Conservation (phyloP, 495 filamentous ascomycete genomes). For the Penicillium lagena region DNA sequence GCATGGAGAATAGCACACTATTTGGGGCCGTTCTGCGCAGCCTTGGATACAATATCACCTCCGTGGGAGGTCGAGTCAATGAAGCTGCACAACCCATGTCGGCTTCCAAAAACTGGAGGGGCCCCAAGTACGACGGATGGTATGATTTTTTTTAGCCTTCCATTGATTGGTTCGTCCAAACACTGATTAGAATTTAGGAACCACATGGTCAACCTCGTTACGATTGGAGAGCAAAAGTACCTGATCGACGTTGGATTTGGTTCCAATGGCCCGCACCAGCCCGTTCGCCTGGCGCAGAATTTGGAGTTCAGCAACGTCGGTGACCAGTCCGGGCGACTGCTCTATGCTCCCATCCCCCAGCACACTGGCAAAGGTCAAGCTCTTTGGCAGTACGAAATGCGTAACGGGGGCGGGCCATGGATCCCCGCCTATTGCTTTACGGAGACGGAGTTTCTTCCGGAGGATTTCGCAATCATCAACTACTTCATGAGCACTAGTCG, state of each 20-base stretch:
- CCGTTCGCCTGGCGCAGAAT: slow-evolving; percentile 37
- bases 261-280: slow-evolving; percentile 42
- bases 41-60: slow-evolving; percentile 49
- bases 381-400: slow-evolving; percentile 50
- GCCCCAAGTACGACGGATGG: slow-evolving; percentile 14
- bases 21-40: slow-evolving; percentile 54
- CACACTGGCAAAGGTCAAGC: slow-evolving; percentile 14
- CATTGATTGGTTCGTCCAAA: neutral
- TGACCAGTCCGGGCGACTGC: slow-evolving; percentile 35
- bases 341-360: slow-evolving; percentile 17
- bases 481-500: slow-evolving; percentile 29
- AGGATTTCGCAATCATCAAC: slow-evolving; percentile 54
- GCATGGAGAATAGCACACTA: slow-evolving; percentile 63
- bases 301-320: slow-evolving; percentile 30
- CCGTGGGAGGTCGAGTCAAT: slow-evolving; percentile 19
- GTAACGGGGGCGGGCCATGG: slow-evolving; percentile 37
- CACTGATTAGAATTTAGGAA: slow-evolving; percentile 7
- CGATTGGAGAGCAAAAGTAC: slow-evolving; percentile 40
- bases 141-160: neutral
- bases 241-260: slow-evolving; percentile 66
- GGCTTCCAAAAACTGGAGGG: slow-evolving; percentile 8
- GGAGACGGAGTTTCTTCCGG: slow-evolving; percentile 47
- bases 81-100: slow-evolving; percentile 6
- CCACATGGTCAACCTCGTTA: slow-evolving; percentile 64
- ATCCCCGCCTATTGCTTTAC: slow-evolving; percentile 50